A percentile compares a stretch with the other conserved stretches of the same genome.
Conservation (phyloP, 352 stramenopile genomes). For the Globisporangium solare region DNA sequence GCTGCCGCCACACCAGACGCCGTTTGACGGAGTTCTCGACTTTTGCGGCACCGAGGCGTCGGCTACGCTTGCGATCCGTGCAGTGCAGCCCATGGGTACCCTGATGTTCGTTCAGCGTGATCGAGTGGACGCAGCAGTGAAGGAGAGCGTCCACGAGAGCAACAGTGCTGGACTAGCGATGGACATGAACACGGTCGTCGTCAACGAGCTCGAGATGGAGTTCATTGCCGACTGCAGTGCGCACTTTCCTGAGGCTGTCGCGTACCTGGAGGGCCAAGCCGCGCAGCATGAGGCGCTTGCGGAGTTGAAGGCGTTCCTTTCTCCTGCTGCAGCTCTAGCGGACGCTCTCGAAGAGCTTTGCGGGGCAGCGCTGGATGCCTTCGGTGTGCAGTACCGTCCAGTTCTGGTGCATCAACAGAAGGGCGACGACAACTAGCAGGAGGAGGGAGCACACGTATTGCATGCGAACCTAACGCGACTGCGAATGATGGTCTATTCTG, state of each 20-base stretch:
- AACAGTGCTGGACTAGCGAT: conserved; percentile 27
- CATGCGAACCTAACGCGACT: too few relatives aligned
- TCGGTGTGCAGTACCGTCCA: neutral
- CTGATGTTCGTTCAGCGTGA: conserved; percentile 33
- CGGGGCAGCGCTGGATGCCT: neutral
- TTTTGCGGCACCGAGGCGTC: conserved; percentile 43
- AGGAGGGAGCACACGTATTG: too few relatives aligned
- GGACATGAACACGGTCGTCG: conserved; percentile 70
- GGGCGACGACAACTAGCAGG: too few relatives aligned
- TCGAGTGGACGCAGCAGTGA: conserved; percentile 25
- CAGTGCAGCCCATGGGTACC: conserved; percentile 45
- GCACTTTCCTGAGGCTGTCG: conserved; percentile 28
- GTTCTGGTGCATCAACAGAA: too few relatives aligned
- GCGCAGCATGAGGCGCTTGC: conserved; percentile 6
- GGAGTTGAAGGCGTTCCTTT: conserved; percentile 5
- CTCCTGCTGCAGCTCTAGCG: conserved; percentile 5
- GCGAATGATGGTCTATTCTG: too few relatives aligned
- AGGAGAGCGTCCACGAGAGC: neutral
- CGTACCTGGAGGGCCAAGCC: conserved; percentile 34
- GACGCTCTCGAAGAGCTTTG: conserved; percentile 3
- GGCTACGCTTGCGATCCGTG: conserved; percentile 29
- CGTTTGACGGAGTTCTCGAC: conserved; percentile 48
- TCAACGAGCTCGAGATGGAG: conserved; percentile 53
- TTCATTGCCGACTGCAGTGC: conserved; percentile 29
- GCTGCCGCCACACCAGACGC: conserved; percentile 6